A percentile compares a stretch with the other conserved stretches of the same genome.
Evolutionary conservation across 106 monocot species (phyloP).

Genomic region (Chionographis japonica): DNA sequence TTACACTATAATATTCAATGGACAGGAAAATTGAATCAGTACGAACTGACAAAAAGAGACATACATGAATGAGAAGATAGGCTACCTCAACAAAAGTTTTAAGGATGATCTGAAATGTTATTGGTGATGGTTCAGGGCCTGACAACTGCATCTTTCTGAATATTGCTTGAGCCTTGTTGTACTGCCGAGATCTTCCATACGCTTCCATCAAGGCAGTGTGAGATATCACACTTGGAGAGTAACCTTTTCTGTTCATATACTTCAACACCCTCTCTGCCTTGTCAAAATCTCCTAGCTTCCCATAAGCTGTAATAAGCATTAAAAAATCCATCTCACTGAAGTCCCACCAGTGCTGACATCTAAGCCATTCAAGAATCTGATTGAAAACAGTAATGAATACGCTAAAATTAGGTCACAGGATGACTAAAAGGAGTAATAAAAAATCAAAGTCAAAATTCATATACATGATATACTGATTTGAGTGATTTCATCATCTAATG

Average conservation of each 20-base stretch:
- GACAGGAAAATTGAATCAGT: not conserved
- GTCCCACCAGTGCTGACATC: conserved; percentile 92
- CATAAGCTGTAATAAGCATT: conserved; percentile 88
- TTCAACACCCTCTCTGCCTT: conserved; percentile 73
- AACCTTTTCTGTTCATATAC: conserved; percentile 86
- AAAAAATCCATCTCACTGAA: conserved; percentile 91
- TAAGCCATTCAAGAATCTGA: conserved; percentile 97
- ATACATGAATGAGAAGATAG: not conserved
- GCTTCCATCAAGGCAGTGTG: conserved; percentile 94
- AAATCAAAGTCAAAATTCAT: too few relatives aligned
- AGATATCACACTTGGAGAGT: conserved; percentile 79
- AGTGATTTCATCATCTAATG: too few relatives aligned
- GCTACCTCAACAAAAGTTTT: conserved; percentile 84
- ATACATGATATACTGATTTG: not conserved
- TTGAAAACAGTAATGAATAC: conserved; percentile 5
- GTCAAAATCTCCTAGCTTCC: conserved; percentile 74
- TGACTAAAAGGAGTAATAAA: too few relatives aligned
- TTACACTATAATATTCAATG: too few relatives aligned
- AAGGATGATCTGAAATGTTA: conserved; percentile 93
- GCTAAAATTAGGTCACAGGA: not conserved
- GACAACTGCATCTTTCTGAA: conserved; percentile 80
- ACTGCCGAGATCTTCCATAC: conserved; percentile 75
- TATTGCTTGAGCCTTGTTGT: conserved; percentile 71
- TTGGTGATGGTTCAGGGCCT: conserved; percentile 85
- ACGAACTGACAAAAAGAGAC: not conserved